Percentiles rank a stretch among this genome's conserved stretches.
Evolutionary conservation across 768 basidiomycete genomes (phyloP).

Genomic region (Panus rudis): DNA sequence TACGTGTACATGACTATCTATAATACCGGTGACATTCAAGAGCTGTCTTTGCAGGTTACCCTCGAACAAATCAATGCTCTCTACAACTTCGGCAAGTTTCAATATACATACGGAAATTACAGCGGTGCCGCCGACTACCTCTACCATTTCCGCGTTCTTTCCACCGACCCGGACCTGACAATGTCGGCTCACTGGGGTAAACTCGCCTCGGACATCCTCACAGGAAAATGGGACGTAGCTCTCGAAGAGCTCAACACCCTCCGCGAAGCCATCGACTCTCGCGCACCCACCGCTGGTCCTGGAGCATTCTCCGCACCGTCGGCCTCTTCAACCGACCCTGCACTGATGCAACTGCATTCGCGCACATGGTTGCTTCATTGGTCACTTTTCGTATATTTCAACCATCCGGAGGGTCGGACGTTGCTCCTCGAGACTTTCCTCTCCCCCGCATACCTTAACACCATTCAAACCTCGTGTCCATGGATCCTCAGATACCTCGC

Average conservation of each 20-base stretch:
- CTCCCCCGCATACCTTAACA: conserved; percentile 93
- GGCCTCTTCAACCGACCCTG: conserved; percentile 41
- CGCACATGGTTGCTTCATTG: conserved; percentile 97
- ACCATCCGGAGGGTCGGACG: conserved; percentile 86
- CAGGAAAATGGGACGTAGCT: conserved; percentile 92
- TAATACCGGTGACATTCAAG: background rate
- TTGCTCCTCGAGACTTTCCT: conserved; percentile 96
- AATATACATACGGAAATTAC: conserved; percentile 98
- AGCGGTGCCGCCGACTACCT: conserved; percentile 94
- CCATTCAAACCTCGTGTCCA: conserved; percentile 91
- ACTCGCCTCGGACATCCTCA: conserved; percentile 92
- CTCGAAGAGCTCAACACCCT: conserved; percentile 92
- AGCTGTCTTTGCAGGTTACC: conserved; percentile 57
- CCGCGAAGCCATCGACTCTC: conserved; percentile 86
- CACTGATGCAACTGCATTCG: conserved; percentile 85
- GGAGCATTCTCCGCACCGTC: conserved; percentile 25
- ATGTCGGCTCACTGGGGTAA: conserved; percentile 99
- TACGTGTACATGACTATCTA: conserved; percentile 30
- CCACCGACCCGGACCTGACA: conserved; percentile 88
- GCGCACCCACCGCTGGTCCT: conserved; percentile 41
- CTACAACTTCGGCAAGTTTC: conserved; percentile 98
- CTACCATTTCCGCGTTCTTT: conserved; percentile 97
- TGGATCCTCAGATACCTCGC: conserved; percentile 95
- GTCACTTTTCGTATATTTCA: conserved; percentile 98
- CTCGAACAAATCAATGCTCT: conserved; percentile 92